Evolutionary conservation across 2,329 filamentous ascomycete species (phyloP), one percentile per base, ranked within the genome.

Genomic region (Beauveria pseudobassiana): DNA sequence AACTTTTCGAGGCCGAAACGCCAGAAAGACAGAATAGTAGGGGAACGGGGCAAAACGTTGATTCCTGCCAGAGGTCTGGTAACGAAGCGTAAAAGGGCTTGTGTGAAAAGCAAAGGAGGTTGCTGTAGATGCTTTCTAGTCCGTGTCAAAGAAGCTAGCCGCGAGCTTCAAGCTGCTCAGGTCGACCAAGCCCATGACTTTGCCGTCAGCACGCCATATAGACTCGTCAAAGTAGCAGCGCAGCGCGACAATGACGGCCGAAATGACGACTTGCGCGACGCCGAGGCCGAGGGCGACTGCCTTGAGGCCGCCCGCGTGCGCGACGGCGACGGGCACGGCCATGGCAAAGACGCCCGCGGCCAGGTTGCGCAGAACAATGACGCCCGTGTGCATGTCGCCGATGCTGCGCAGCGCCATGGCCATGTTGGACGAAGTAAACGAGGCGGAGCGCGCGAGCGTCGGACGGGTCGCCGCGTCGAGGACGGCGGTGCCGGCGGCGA

Each of bases 381-480:
- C 72, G 34, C 73, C 77, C 3, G 73, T 75, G 28, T 75, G 70
- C 80, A 83, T 82, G 65, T 83, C 80, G 16, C 74, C 74, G 18
- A 76, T 77, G 65, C 74, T 79, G 34, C 80, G 76, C 58, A 80
- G 73, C 26, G 75, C 75, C 14, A 77, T 70, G n/a, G 71, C 72
- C 26, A 82, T 71, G 67, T 75, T 82, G 6, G 77, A 73, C 3
- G 75, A 77, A 0, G 79, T 82, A 64, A 80, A 82, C 51, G 77
- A 76, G 8, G 80, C 77, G 38, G 79, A 82, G n/a, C 75, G 73
- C 28, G 73, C 72, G 50, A 83, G 73, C 28, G 79, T 67, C 1
- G 80, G 78, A 3, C 71, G 69, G 2, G 74, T 72, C 0, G 76
- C 74, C 3, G 73, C 71, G 59, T 80, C 76, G 6, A 82, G 70